Conservation (phyloP, 2,329 filamentous ascomycete genomes). For the Penicillium fuscoglaucum region DNA sequence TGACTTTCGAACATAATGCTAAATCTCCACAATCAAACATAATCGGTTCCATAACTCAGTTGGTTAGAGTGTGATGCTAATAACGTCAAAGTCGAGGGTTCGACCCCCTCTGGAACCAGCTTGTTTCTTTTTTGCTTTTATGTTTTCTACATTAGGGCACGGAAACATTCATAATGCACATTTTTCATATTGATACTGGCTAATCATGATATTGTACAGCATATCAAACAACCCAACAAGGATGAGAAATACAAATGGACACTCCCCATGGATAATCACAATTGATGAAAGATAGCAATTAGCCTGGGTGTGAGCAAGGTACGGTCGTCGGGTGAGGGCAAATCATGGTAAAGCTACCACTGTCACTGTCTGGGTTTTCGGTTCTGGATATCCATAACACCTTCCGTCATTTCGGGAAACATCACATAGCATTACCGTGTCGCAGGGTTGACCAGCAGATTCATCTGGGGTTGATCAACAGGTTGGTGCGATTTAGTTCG, state of each 20-base stretch:
- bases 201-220: slow-evolving; percentile 14
- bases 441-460: neutral
- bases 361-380: neutral
- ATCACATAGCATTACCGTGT: neutral
- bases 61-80: slow-evolving; percentile 4
- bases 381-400: neutral
- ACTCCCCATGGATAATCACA: neutral
- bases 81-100: slow-evolving; percentile 4
- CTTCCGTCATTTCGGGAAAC: neutral
- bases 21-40: too few species aligned
- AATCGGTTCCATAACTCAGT: slow-evolving; percentile 4
- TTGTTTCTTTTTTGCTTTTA: neutral
- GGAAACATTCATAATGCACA: neutral
- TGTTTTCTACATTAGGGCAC: neutral
- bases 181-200: slow-evolving; percentile 12
- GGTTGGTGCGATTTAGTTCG: slow-evolving; percentile 17
- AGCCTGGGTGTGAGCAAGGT: neutral
- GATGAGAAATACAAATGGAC: slow-evolving; percentile 9
- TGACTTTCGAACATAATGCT: too few species aligned
- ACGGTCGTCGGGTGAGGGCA: neutral
- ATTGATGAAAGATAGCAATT: neutral
- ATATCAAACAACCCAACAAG: slow-evolving; percentile 4
- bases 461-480: neutral
- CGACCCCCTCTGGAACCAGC: slow-evolving; percentile 5
- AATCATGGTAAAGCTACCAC: slow-evolving; percentile 3